Conservation (phyloP, 2,329 filamentous ascomycete genomes). For the Arthrocladium fulminans region DNA sequence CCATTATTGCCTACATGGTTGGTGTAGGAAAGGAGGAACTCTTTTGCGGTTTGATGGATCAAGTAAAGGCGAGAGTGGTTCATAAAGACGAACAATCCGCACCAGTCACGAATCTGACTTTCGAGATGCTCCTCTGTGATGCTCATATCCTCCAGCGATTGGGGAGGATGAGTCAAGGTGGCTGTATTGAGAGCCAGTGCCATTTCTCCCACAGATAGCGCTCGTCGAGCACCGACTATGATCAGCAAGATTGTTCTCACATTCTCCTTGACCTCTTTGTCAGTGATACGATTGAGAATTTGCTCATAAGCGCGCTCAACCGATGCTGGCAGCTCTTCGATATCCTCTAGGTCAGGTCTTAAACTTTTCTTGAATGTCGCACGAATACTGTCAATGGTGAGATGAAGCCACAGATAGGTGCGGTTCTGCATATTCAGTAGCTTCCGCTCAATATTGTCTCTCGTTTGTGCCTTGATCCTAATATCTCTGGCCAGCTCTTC, state of each 20-base stretch:
- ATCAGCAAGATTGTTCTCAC: constrained; percentile 12
- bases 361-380: constrained; percentile 10
- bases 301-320: constrained; percentile 11
- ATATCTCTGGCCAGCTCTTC: constrained; percentile 10
- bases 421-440: constrained; percentile 22
- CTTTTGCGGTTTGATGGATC: constrained; percentile 25
- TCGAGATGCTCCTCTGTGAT: constrained; percentile 14
- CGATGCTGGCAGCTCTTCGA: constrained; percentile 5
- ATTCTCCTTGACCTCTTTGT: neutral
- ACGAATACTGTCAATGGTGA: constrained; percentile 19
- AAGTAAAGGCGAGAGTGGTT: constrained; percentile 19
- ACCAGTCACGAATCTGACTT: constrained; percentile 13
- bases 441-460: neutral
- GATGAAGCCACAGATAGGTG: constrained; percentile 26
- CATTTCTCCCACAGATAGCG: constrained; percentile 13
- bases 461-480: neutral
- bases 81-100: constrained; percentile 24
- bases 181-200: constrained; percentile 4
- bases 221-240: constrained; percentile 13
- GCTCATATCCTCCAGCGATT: neutral
- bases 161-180: neutral
- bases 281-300: constrained; percentile 10
- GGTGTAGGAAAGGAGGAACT: constrained; percentile 24
- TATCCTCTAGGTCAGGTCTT: constrained; percentile 10
- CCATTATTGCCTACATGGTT: no score